A percentile compares a stretch with the other conserved stretches of the same genome.
Evolutionary conservation across 148 eudicot species (phyloP).

Genomic region (Amaranthus cruentus): DNA sequence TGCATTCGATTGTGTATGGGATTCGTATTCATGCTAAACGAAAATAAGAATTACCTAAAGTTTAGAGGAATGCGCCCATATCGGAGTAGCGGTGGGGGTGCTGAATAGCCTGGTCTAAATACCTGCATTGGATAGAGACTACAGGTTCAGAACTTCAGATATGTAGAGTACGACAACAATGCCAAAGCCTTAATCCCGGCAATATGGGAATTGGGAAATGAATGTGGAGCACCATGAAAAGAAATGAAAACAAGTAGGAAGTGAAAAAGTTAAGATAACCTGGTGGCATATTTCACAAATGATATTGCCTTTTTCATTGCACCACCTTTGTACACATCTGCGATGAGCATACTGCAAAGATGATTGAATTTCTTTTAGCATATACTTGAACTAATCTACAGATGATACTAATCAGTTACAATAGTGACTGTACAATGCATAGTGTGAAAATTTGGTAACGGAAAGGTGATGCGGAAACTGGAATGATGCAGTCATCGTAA

Average conservation of each 20-base stretch:
- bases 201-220: background rate
- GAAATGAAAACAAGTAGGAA: background rate
- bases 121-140: slow-evolving; percentile 39
- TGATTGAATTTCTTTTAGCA: slow-evolving; percentile 7
- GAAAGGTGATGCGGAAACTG: too few relatives aligned
- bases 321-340: slow-evolving; percentile 84
- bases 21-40: background rate
- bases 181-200: too few relatives aligned
- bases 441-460: too few relatives aligned
- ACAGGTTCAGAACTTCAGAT: background rate
- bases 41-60: slow-evolving; percentile 44
- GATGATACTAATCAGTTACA: background rate
- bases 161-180: background rate
- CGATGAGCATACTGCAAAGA: slow-evolving; percentile 84
- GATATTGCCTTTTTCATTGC: slow-evolving; percentile 81
- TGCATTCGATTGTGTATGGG: background rate
- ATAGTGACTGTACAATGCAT: background rate
- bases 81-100: slow-evolving; percentile 76
- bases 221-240: background rate
- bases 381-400: background rate
- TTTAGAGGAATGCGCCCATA: slow-evolving; percentile 58
- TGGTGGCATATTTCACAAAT: slow-evolving; percentile 81
- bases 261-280: slow-evolving; percentile 27
- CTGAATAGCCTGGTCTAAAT: slow-evolving; percentile 81
- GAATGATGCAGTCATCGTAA: too few relatives aligned